Conservation (phyloP, 1,139 yeast species). For the Blastobotrys apis region DNA sequence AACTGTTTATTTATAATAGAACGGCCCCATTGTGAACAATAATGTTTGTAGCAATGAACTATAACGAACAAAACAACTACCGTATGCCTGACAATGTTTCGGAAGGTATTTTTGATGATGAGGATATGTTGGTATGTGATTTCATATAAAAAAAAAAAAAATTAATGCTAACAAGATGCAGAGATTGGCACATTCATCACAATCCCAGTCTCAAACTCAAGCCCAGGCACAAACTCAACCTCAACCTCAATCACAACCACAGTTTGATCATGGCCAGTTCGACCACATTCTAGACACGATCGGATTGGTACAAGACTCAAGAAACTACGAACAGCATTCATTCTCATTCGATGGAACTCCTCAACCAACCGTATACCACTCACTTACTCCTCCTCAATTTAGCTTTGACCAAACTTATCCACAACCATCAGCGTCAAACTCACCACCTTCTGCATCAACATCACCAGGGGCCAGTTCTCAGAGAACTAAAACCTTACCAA, state of each 20-base stretch:
- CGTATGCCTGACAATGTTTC: not conserved
- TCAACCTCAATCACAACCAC: not conserved
- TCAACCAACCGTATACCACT: too few species aligned
- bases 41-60: constrained; percentile 3
- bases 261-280: too few species aligned
- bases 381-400: too few species aligned
- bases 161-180: too few species aligned
- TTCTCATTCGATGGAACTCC: too few species aligned
- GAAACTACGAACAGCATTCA: too few species aligned
- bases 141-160: not conserved
- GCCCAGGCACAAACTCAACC: not conserved
- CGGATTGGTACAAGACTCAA: too few species aligned
- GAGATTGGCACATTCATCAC: too few species aligned
- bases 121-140: not conserved
- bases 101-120: not conserved
- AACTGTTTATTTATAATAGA: not conserved
- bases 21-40: not conserved
- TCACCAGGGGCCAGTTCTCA: too few species aligned
- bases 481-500: constrained; percentile 13
- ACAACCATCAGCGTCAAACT: not conserved
- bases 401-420: too few species aligned
- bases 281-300: too few species aligned
- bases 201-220: not conserved
- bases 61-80: not conserved
- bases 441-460: not conserved